These are phyloP conservation scores for Xylaria arbuscula DNA, from an alignment of 2,329 filamentous ascomycete species.

Conservation along the genomic window DNA sequence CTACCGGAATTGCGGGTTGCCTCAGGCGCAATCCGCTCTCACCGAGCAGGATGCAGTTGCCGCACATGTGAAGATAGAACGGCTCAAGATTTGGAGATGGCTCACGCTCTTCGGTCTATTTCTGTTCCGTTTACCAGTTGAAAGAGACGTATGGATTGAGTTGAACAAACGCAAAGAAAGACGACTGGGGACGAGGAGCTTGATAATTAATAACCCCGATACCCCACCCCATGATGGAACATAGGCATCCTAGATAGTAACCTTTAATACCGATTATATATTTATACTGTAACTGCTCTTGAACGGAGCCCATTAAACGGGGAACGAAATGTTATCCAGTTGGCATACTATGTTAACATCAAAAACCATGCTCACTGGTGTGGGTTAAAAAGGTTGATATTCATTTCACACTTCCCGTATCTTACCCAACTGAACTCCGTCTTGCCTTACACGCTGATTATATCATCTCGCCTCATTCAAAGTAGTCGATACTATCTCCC, in stretches of 20 bases:
- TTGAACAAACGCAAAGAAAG: background rate
- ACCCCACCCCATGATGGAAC: conserved; percentile 28
- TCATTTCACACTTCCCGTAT: conserved; percentile 28
- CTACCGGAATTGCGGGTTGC: background rate
- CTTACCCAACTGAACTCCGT: conserved; percentile 30
- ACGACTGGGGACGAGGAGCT: conserved; percentile 4
- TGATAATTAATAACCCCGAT: conserved; percentile 32
- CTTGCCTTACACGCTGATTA: conserved; percentile 6
- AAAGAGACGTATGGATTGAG: background rate
- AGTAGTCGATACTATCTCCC: conserved; percentile 54
- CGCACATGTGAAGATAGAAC: background rate
- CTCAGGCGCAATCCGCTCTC: background rate
- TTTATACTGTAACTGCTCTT: conserved; percentile 14
- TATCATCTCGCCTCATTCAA: conserved; percentile 5
- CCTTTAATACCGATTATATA: conserved; percentile 29
- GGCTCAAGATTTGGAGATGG: background rate
- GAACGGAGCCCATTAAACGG: background rate
- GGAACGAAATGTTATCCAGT: no score
- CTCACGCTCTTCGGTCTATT: background rate
- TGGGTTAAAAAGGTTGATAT: conserved; percentile 5
- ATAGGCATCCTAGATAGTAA: conserved; percentile 13
- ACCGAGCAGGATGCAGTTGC: background rate
- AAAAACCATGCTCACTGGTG: background rate
- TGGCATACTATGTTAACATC: no score
- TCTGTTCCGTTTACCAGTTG: background rate